These are phyloP conservation scores for Naganishia albida DNA, from an alignment of 1,284 basidiomycete species.

Conservation along the genomic window DNA sequence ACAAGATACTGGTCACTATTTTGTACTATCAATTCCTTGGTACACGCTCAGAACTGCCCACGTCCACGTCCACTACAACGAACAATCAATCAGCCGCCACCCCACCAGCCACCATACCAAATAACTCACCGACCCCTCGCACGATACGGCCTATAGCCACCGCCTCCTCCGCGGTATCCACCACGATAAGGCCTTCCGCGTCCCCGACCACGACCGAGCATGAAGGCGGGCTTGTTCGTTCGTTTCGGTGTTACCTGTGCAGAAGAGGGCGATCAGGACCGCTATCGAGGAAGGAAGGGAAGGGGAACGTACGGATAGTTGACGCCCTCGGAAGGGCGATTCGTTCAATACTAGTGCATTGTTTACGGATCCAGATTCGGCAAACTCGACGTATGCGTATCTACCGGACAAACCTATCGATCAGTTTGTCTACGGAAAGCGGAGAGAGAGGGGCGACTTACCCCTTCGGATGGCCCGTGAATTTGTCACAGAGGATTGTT, in stretches of 20 bases:
- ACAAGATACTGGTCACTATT: not conserved
- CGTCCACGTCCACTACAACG: conserved; percentile 24
- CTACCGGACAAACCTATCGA: conserved; percentile 55
- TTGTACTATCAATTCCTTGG: not conserved
- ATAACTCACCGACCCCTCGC: conserved; percentile 59
- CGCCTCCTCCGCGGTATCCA: conserved; percentile 58
- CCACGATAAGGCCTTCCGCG: conserved; percentile 61
- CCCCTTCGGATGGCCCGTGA: conserved; percentile 99
- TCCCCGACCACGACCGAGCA: conserved; percentile 66
- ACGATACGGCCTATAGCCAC: conserved; percentile 74
- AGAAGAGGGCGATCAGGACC: not conserved
- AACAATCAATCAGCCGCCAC: not conserved
- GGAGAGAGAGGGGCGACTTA: conserved; percentile 54
- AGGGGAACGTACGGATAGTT: conserved; percentile 74
- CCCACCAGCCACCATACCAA: not conserved
- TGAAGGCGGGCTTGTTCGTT: conserved; percentile 89
- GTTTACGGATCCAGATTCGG: conserved; percentile 88
- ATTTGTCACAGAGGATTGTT: conserved; percentile 99
- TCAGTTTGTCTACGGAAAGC: conserved; percentile 19
- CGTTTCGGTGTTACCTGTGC: conserved; percentile 82
- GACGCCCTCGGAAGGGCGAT: conserved; percentile 85
- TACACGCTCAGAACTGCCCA: conserved; percentile 13
- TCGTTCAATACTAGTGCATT: conserved; percentile 95
- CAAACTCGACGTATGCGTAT: conserved; percentile 98
- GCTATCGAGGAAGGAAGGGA: conserved; percentile 10